Percentiles rank a stretch among this genome's conserved stretches.
phyloP scores from a whole-genome alignment of 1,284 basidiomycete genomes.

The Microbotryum violaceum region DNA sequence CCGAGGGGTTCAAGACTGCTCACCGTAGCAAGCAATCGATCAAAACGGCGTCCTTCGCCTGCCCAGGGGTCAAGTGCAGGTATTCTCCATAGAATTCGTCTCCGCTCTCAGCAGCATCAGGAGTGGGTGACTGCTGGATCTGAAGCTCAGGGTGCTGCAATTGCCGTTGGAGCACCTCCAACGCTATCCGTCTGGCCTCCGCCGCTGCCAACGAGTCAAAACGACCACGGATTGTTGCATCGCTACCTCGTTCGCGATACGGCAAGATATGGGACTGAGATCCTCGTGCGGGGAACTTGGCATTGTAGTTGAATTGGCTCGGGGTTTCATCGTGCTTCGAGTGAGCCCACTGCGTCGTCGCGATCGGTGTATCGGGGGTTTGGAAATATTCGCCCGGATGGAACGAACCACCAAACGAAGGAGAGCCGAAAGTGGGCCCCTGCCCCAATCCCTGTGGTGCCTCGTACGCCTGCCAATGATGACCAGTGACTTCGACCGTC shows the following conservation, averaged over 20 bases:
- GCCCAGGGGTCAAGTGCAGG: slow-evolving; percentile 10
- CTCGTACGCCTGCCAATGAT: not conserved
- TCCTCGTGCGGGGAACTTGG: not conserved
- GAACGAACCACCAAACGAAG: slow-evolving; percentile 13
- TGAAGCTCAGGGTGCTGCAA: not conserved
- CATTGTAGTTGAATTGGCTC: not conserved
- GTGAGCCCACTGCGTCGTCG: not conserved
- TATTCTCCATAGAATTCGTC: slow-evolving; percentile 13
- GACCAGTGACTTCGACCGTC: not conserved
- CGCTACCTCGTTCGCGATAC: not conserved
- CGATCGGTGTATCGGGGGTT: slow-evolving; percentile 1
- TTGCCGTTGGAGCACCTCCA: slow-evolving; percentile 2
- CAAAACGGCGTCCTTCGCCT: slow-evolving; percentile 10
- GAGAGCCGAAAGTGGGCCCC: slow-evolving; percentile 9
- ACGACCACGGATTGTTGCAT: not conserved
- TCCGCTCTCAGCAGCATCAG: not conserved
- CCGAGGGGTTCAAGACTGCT: not conserved
- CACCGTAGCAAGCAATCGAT: slow-evolving; percentile 10
- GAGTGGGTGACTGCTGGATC: not conserved
- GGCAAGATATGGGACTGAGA: not conserved
- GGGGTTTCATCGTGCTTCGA: not conserved
- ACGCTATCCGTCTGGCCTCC: slow-evolving; percentile 3
- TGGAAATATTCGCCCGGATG: slow-evolving; percentile 1
- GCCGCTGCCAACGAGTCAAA: not conserved
- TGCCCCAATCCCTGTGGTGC: not conserved